Percentiles rank a stretch among this genome's conserved stretches.
phyloP scores from a whole-genome alignment of 148 eudicot species.

The Dianthus caryophyllus region DNA sequence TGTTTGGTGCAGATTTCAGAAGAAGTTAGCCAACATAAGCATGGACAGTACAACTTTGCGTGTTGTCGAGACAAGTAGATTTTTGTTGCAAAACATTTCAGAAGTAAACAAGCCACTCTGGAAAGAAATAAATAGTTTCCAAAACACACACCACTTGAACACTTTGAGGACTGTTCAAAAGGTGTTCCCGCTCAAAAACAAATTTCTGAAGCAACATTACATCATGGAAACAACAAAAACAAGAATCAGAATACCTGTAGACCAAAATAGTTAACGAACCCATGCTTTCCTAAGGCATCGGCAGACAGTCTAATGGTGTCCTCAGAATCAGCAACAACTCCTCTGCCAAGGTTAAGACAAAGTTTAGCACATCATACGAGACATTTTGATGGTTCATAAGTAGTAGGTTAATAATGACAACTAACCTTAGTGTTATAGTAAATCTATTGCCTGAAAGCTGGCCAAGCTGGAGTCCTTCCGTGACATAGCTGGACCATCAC shows the following conservation, averaged over 20 bases:
- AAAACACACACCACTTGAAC: too few species aligned
- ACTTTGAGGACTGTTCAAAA: not conserved
- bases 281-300: constrained; percentile 65
- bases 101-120: too few species aligned
- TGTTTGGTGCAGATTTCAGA: not conserved
- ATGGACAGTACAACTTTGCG: too few species aligned
- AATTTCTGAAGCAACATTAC: not conserved
- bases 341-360: constrained; percentile 42
- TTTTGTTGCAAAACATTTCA: constrained; percentile 1
- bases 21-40: too few species aligned
- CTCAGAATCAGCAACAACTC: constrained; percentile 75
- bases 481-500: constrained; percentile 63
- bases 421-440: constrained; percentile 78
- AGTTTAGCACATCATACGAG: constrained; percentile 12
- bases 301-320: constrained; percentile 69
- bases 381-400: not conserved
- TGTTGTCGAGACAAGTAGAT: not conserved
- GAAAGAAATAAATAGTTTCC: too few species aligned
- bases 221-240: not conserved
- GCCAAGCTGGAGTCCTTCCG: constrained; percentile 85
- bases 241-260: constrained; percentile 52
- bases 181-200: not conserved
- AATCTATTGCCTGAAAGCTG: constrained; percentile 87
- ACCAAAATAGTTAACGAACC: constrained; percentile 93
- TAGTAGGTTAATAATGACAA: not conserved